Base-by-base conservation (phyloP, 1,284 basidiomycete genomes). In the Dichomitus squalens region DNA sequence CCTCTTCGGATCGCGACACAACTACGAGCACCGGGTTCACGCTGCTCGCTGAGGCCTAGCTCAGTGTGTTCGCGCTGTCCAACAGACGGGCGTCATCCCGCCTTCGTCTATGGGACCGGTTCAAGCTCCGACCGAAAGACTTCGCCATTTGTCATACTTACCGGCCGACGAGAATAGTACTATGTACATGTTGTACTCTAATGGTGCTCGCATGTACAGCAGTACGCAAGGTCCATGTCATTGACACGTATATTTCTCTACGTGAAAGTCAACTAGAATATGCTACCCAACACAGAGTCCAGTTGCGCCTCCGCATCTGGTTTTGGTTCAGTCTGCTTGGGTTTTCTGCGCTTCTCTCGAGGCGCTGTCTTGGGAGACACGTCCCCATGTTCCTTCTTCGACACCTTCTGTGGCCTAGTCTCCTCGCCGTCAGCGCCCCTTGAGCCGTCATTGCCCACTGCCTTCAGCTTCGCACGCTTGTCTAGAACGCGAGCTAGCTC, bases 401-500 rank as follows among this genome's bases (percentile, higher is more conserved):
- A 49, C 29, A 41, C 59, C 39, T 59, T 63, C 47, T 39, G 60
- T n/a, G 61, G 54, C 50, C 62, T 53, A 21, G 44, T 55, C 46
- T 55, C 47, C 56, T 56, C 48, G 54, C 67, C 46, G 54, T 41
- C 27, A 2, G 31, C 51, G 20, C 36, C 53, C 23, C 41, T 9
- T 14, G 36, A 35, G 49, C 16, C 49, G 6, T 35, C 61, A 12
- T 38, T 48, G 36, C 68, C 65, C 2, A 62, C 64, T 18, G 65
- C 64, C 57, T 73, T 72, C 71, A 87, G 88, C 62, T 88, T 87
- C 33, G 85, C 85, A 47, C 95, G 89, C 74, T 96, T 96, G 63
- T 92, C 87, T 66, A 96, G 77, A 31, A 96, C 87, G n/a, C 91
- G 85, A 1, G 96, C 96, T 18, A 96, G 84, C 71, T 98, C 97